Conservation (phyloP, 768 basidiomycete genomes). For the Lanmaoa rubissima region DNA sequence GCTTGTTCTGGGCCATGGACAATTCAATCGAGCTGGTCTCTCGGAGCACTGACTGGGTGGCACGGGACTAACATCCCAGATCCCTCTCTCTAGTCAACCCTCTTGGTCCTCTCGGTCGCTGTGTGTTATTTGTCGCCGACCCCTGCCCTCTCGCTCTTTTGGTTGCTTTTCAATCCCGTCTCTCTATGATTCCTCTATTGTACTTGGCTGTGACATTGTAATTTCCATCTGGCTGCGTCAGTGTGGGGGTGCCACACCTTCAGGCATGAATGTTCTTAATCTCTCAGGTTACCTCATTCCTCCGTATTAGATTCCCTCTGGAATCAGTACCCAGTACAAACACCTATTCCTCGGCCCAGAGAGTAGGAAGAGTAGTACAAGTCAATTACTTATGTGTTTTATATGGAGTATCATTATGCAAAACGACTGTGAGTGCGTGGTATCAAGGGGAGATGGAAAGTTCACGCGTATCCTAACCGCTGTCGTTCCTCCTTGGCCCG, state of each 20-base stretch:
- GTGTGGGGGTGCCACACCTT: conserved; percentile 8
- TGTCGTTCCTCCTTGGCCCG: conserved; percentile 57
- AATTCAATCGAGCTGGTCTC: conserved; percentile 85
- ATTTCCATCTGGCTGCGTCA: conserved; percentile 16
- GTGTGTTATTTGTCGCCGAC: conserved; percentile 11
- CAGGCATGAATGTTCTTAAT: conserved; percentile 14
- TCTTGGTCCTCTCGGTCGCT: conserved; percentile 2
- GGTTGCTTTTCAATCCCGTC: conserved; percentile 3
- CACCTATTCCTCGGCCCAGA: conserved; percentile 6
- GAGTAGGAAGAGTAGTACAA: conserved; percentile 18
- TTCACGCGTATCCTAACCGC: conserved; percentile 57
- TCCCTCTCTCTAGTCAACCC: background rate
- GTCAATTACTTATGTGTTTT: conserved; percentile 19
- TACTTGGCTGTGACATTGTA: conserved; percentile 24
- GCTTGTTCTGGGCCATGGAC: conserved; percentile 90
- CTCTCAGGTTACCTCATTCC: conserved; percentile 15
- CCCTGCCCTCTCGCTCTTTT: conserved; percentile 6
- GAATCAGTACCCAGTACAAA: conserved; percentile 11
- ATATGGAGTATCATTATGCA: conserved; percentile 15
- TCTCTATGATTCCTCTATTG: conserved; percentile 11
- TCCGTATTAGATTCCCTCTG: conserved; percentile 12
- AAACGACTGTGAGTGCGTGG: background rate
- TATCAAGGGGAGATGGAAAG: background rate
- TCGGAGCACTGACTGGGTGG: conserved; percentile 84
- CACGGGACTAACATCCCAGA: conserved; percentile 50